Evolutionary conservation across 2,329 filamentous ascomycete genomes (phyloP).

Genomic region (Alternaria triticimaculans): DNA sequence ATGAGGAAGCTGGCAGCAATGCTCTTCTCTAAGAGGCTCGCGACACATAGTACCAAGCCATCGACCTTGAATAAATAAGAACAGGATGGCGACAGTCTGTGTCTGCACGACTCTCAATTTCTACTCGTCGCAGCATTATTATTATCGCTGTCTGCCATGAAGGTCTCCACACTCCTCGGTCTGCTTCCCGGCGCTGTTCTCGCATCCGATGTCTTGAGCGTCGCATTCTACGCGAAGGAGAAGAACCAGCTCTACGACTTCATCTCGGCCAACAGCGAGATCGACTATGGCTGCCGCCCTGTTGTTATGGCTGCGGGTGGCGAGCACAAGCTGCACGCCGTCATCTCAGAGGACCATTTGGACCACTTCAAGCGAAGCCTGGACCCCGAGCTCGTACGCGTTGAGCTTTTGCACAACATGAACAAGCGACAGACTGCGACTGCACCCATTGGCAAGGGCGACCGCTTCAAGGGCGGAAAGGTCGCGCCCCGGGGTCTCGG

Average conservation of each 20-base stretch:
- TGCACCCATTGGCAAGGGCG: slow-evolving; percentile 47
- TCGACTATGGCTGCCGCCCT: slow-evolving; percentile 47
- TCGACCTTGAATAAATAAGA: slow-evolving; percentile 11
- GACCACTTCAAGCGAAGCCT: slow-evolving; percentile 30
- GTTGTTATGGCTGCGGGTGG: slow-evolving; percentile 33
- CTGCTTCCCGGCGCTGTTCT: slow-evolving; percentile 34
- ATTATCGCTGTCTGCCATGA: slow-evolving; percentile 24
- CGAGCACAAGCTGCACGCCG: slow-evolving; percentile 42
- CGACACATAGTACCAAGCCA: slow-evolving; percentile 2
- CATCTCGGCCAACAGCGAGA: slow-evolving; percentile 36
- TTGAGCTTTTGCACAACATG: slow-evolving; percentile 32
- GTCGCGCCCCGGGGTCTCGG: slow-evolving; percentile 53
- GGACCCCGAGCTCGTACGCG: slow-evolving; percentile 30
- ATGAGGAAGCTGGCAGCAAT: slow-evolving; percentile 20
- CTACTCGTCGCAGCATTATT: slow-evolving; percentile 1
- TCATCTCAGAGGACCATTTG: slow-evolving; percentile 34
- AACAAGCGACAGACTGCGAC: slow-evolving; percentile 36
- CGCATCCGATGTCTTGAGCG: slow-evolving; percentile 35
- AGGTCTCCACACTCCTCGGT: slow-evolving; percentile 32
- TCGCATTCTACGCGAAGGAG: slow-evolving; percentile 42
- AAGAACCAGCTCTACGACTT: slow-evolving; percentile 35
- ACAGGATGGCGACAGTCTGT: not conserved
- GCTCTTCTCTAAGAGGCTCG: not conserved
- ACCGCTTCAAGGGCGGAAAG: slow-evolving; percentile 53
- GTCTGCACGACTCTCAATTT: slow-evolving; percentile 10